A percentile compares a stretch with the other conserved stretches of the same genome.
These are phyloP conservation scores for Pythium aquatile DNA, from an alignment of 352 stramenopile species.

Conservation along the genomic window DNA sequence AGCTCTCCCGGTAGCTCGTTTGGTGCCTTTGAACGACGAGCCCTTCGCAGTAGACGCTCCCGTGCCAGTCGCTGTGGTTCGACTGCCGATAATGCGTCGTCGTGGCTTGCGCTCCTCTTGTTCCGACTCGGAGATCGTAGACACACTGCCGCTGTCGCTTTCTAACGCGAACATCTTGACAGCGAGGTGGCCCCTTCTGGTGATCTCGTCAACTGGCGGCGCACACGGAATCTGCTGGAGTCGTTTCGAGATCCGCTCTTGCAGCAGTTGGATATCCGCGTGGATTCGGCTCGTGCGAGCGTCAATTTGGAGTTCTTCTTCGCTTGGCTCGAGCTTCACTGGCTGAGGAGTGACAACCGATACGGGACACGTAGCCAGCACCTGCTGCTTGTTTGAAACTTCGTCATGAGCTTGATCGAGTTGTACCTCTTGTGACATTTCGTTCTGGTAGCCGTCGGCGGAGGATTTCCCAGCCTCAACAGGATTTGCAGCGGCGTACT, in stretches of 20 bases:
- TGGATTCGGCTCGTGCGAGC: conserved; percentile 64
- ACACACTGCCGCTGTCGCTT: conserved; percentile 9
- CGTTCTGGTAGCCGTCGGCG: not conserved
- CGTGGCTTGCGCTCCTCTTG: not conserved
- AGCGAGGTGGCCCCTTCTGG: not conserved
- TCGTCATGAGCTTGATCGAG: not conserved
- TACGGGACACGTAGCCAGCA: not conserved
- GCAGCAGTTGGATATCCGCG: conserved; percentile 66
- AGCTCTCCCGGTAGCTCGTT: not conserved
- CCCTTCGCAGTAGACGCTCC: not conserved
- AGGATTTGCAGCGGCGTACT: too few species aligned
- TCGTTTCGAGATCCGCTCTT: conserved; percentile 60
- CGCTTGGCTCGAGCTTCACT: conserved; percentile 8
- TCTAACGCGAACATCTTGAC: conserved; percentile 1
- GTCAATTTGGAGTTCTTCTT: conserved; percentile 47
- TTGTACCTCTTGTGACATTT: not conserved
- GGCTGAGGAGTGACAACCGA: not conserved
- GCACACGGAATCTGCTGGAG: conserved; percentile 44
- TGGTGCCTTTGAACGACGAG: not conserved
- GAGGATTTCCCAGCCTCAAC: too few species aligned
- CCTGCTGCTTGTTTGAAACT: not conserved
- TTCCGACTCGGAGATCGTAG: conserved; percentile 24
- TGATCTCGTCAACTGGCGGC: conserved; percentile 6
- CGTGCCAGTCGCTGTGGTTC: too few species aligned
- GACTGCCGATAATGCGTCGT: not conserved